These are phyloP conservation scores for Caryopteris hybrid DNA, from an alignment of 305 asterid genomes.

Conservation along the genomic window DNA sequence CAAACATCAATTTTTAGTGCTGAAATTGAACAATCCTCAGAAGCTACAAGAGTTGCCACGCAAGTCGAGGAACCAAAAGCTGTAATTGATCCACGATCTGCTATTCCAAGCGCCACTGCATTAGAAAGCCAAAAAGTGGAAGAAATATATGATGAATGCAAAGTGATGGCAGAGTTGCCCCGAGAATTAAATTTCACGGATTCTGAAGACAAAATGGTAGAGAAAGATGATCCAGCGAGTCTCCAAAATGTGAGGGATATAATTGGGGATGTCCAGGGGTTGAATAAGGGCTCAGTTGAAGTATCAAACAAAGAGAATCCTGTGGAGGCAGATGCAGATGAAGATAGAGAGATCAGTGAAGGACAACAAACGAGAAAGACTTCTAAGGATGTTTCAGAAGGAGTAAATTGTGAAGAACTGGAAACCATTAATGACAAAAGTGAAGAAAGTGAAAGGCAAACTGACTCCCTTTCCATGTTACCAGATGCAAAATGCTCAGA, in stretches of 20 bases:
- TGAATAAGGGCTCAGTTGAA: slow-evolving; percentile 17
- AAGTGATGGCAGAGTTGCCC: slow-evolving; percentile 18
- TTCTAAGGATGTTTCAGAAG: slow-evolving; percentile 17
- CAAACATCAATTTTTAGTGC: not conserved
- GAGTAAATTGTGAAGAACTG: slow-evolving; percentile 12
- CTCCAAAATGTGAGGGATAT: slow-evolving; percentile 17
- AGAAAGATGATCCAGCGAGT: slow-evolving; percentile 12
- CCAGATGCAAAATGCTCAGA: slow-evolving; percentile 16
- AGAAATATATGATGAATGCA: slow-evolving; percentile 11
- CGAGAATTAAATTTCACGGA: slow-evolving; percentile 6
- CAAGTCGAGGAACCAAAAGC: slow-evolving; percentile 21
- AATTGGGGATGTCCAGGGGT: slow-evolving; percentile 9
- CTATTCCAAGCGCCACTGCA: slow-evolving; percentile 15
- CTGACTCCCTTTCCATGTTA: slow-evolving; percentile 12
- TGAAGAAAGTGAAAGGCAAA: slow-evolving; percentile 19
- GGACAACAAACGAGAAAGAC: slow-evolving; percentile 19
- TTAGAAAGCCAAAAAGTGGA: slow-evolving; percentile 12
- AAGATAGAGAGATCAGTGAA: slow-evolving; percentile 10
- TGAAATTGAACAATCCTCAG: slow-evolving; percentile 18
- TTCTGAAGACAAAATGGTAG: slow-evolving; percentile 14
- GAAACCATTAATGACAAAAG: too few species aligned
- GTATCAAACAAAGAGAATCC: slow-evolving; percentile 18
- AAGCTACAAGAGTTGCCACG: slow-evolving; percentile 1
- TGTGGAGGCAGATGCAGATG: slow-evolving; percentile 5
- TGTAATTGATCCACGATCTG: slow-evolving; percentile 14